These are phyloP conservation scores for Xylaria venustula DNA, from an alignment of 495 filamentous ascomycete species.

Conservation along the genomic window DNA sequence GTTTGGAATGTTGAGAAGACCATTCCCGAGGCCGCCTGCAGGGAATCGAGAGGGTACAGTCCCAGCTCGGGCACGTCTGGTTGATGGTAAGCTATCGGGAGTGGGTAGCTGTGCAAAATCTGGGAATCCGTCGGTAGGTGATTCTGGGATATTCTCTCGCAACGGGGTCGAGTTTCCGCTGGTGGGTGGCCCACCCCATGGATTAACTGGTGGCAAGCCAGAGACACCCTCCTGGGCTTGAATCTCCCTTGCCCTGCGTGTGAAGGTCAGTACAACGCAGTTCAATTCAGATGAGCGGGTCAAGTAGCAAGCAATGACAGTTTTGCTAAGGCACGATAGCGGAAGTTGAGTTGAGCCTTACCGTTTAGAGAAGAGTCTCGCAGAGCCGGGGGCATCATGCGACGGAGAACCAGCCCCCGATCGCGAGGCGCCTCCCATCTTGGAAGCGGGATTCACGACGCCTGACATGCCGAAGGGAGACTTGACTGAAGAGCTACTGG, in stretches of 20 bases:
- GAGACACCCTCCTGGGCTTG: conserved; percentile 88
- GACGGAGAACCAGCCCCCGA: conserved; percentile 95
- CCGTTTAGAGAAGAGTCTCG: conserved; percentile 85
- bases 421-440: conserved; percentile 71
- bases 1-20: conserved; percentile 59
- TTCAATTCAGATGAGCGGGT: too few relatives aligned
- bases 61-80: conserved; percentile 76
- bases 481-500: conserved; percentile 63
- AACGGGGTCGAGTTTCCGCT: conserved; percentile 94
- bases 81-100: conserved; percentile 56
- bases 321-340: conserved; percentile 25
- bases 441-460: conserved; percentile 60
- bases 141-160: conserved; percentile 95
- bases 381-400: conserved; percentile 74
- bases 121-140: conserved; percentile 93
- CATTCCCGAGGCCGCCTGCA: conserved; percentile 58
- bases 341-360: conserved; percentile 36
- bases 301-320: background rate
- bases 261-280: conserved; percentile 12
- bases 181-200: conserved; percentile 89
- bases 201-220: conserved; percentile 65
- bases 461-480: conserved; percentile 72
- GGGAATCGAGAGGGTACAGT: conserved; percentile 96
- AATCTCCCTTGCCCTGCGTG: conserved; percentile 81
- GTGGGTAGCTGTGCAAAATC: conserved; percentile 72